Percentiles rank a stretch among this genome's conserved stretches.
Conservation (phyloP, 2,329 filamentous ascomycete genomes). For the Alternaria arbusti region DNA sequence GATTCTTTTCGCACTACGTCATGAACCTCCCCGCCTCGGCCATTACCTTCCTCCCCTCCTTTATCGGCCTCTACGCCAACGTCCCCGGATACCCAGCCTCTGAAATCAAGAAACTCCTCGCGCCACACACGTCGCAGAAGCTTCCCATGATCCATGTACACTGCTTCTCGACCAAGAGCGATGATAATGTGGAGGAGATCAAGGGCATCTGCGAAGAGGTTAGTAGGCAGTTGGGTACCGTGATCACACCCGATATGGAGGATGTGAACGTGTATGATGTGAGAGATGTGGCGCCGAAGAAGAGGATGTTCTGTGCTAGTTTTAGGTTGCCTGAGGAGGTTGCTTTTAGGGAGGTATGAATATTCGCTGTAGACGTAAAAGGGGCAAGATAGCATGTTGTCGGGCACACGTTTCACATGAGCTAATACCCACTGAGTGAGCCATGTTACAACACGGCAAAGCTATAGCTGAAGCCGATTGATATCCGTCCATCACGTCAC, state of each 20-base stretch:
- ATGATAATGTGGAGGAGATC: constrained; percentile 69
- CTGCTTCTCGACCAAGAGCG: constrained; percentile 86
- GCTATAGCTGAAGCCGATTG: neutral
- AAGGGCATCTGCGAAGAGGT: constrained; percentile 71
- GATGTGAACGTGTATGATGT: constrained; percentile 69
- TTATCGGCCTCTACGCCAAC: constrained; percentile 79
- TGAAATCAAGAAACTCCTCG: constrained; percentile 40
- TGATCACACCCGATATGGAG: constrained; percentile 64
- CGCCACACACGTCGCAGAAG: constrained; percentile 52
- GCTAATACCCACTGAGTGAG: neutral
- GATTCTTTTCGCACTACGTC: constrained; percentile 87
- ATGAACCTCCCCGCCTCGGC: constrained; percentile 97
- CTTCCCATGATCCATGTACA: constrained; percentile 92
- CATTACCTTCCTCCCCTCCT: constrained; percentile 78
- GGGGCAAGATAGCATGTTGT: too few species aligned
- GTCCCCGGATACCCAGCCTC: constrained; percentile 43
- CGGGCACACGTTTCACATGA: neutral
- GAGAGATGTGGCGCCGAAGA: constrained; percentile 87
- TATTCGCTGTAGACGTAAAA: neutral
- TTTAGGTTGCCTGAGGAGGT: constrained; percentile 85
- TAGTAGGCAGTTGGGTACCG: constrained; percentile 64
- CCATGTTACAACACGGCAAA: neutral
- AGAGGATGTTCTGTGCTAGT: constrained; percentile 95
- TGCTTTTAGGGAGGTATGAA: constrained; percentile 66
- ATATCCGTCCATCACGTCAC: neutral